Conservation (phyloP, 164 flowering plant genomes). For the Cinnamomum chago region DNA sequence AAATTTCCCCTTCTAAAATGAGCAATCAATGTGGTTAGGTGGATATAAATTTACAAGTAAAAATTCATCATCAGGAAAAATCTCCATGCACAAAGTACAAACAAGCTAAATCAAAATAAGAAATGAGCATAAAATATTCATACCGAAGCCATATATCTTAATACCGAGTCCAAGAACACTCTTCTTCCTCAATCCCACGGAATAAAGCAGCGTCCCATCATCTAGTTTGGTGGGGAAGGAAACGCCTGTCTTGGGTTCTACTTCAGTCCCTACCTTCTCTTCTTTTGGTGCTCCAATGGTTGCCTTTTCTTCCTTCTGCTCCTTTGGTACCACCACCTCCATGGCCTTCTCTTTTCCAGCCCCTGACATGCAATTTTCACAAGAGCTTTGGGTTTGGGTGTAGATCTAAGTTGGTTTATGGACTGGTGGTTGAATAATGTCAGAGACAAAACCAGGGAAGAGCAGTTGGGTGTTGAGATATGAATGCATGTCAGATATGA, state of each 20-base stretch:
- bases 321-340: no score
- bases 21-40: not conserved
- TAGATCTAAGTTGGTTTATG: not conserved
- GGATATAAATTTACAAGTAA: no score
- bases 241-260: conserved; percentile 59
- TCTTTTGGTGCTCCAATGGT: not conserved
- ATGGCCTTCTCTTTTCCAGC: not conserved
- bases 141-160: conserved; percentile 65
- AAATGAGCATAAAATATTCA: not conserved
- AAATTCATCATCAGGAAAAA: not conserved
- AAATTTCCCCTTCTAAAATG: not conserved
- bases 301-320: not conserved
- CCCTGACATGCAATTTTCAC: not conserved
- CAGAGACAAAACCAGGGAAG: not conserved
- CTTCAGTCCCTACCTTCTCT: conserved; percentile 13
- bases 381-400: no score
- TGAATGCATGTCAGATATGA: no score
- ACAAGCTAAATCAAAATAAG: not conserved
- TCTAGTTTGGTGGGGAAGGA: conserved; percentile 43
- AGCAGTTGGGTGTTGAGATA: not conserved
- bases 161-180: conserved; percentile 45
- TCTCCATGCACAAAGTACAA: not conserved
- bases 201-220: conserved; percentile 45
- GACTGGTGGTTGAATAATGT: not conserved
- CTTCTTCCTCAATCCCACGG: conserved; percentile 59